These are phyloP conservation scores for Blastocystis sp. DNA, from an alignment of 352 stramenopile genomes.

Conservation along the genomic window DNA sequence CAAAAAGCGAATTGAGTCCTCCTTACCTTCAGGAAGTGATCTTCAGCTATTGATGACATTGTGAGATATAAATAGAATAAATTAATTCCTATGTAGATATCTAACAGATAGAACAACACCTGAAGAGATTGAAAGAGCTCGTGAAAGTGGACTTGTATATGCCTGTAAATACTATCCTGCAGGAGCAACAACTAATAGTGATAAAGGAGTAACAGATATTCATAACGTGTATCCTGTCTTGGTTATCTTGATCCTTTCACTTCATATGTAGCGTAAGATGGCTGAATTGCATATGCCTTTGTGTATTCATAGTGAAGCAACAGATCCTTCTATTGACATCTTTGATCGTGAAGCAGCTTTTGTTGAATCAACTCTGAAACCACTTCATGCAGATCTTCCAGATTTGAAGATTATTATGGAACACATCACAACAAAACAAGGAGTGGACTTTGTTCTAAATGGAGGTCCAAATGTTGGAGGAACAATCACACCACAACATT, in stretches of 20 bases:
- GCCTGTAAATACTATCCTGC: slow-evolving; percentile 96
- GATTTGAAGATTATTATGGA: slow-evolving; percentile 97
- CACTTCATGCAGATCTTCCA: slow-evolving; percentile 82
- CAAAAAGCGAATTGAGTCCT: slow-evolving; percentile 83
- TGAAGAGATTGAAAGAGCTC: slow-evolving; percentile 85
- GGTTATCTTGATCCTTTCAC: slow-evolving; percentile 68
- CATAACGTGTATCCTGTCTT: slow-evolving; percentile 83
- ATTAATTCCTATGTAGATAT: slow-evolving; percentile 72
- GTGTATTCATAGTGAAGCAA: slow-evolving; percentile 91
- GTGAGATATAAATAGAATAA: not conserved
- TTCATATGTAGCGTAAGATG: slow-evolving; percentile 68
- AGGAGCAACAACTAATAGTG: slow-evolving; percentile 94
- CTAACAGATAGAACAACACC: slow-evolving; percentile 91
- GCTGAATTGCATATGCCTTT: slow-evolving; percentile 80
- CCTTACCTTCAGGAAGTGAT: slow-evolving; percentile 64
- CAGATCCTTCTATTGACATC: slow-evolving; percentile 84
- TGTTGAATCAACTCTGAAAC: slow-evolving; percentile 86
- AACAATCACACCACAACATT: slow-evolving; percentile 96
- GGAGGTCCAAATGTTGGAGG: slow-evolving; percentile 82
- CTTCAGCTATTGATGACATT: slow-evolving; percentile 92
- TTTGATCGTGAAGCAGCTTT: slow-evolving; percentile 94
- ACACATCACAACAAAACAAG: slow-evolving; percentile 93
- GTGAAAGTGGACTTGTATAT: slow-evolving; percentile 78
- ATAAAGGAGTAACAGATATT: slow-evolving; percentile 89
- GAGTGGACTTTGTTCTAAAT: slow-evolving; percentile 83